phyloP scores from a whole-genome alignment of 257 asterid genomes.

The Solanum sitiens region DNA sequence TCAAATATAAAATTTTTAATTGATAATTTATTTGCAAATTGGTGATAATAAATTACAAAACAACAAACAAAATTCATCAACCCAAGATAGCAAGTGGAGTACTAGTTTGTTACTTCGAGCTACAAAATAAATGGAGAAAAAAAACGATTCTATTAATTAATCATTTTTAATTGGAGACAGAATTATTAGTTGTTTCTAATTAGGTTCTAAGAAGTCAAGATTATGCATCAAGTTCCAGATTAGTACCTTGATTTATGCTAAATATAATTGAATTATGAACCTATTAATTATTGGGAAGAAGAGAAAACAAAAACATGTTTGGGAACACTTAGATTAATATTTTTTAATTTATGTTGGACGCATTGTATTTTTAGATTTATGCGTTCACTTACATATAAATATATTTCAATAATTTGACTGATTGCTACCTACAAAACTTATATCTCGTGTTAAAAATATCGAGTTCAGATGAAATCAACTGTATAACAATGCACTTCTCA shows the following conservation, averaged over 20 bases:
- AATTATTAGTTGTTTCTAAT: neutral
- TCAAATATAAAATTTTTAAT: neutral
- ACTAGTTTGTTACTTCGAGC: constrained; percentile 32
- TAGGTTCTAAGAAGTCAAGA: constrained; percentile 12
- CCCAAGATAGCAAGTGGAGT: constrained; percentile 17
- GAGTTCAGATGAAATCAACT: neutral
- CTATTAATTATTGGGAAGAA: neutral
- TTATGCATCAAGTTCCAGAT: constrained; percentile 7
- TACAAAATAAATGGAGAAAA: constrained; percentile 19
- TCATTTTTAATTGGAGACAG: neutral
- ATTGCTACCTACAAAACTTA: neutral
- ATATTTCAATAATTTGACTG: no score
- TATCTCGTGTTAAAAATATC: no score
- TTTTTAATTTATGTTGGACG: no score
- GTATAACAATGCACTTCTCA: no score
- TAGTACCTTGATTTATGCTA: neutral
- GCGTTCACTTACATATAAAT: no score
- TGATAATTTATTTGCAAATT: constrained; percentile 17
- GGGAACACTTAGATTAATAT: neutral
- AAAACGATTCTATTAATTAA: neutral
- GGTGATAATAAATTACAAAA: neutral
- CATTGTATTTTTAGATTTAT: no score
- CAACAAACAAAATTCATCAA: constrained; percentile 13
- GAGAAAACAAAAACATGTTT: neutral
- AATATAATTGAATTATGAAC: neutral